Evolutionary conservation across 2,329 filamentous ascomycete genomes (phyloP), one percentile per base, ranked within the genome.

Genomic region (Microdochium bolleyi): DNA sequence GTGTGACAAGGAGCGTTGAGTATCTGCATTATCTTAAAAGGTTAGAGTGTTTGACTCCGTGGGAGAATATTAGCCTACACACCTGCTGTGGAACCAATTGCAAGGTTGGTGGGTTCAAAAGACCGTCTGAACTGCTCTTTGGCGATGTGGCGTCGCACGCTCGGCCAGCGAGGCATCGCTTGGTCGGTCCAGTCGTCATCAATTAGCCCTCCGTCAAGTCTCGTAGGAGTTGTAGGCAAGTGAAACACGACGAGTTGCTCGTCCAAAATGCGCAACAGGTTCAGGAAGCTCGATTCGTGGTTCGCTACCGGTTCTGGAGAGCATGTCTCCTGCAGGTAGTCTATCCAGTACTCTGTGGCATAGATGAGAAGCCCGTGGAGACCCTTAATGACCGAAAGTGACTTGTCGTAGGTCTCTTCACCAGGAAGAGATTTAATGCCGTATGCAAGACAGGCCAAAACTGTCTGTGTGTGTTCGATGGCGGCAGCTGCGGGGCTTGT

Each of bases 361-460:
- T 67, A 68, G 2, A 65, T 37, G 32, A 65, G 64, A 1, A 69
- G 58, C 1, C 60, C 64, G 51, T 67, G 61, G 0, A 68, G 3
- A 1, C 66, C 66, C 25, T 57, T 61, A 1, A 65, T 38, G 1
- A 67, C 53, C 7, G 58, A 51, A 1, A 58, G 44, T 24, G 48
- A 52, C 8, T 56, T 41, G 1, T 49, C 38, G 8, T 46, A 24
- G 41, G 3, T 24, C 21, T 46, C 41, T 8, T 53, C 19, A 14
- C 52, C 22, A 1, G 48, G 21, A 14, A 65, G 59, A 2, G 57
- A 34, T 3, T 58, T 22, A 1, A 64, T 19, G 1, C 63, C 62
- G 1, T 61, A 58, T 1, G 62, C 50, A 2, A 68, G 56, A 49
- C 64, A 66, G 0, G 58, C 53, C 4, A 61, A 22, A 1, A 57